Evolutionary conservation across 768 basidiomycete genomes (phyloP).

Genomic region (Tricholoma terreum): DNA sequence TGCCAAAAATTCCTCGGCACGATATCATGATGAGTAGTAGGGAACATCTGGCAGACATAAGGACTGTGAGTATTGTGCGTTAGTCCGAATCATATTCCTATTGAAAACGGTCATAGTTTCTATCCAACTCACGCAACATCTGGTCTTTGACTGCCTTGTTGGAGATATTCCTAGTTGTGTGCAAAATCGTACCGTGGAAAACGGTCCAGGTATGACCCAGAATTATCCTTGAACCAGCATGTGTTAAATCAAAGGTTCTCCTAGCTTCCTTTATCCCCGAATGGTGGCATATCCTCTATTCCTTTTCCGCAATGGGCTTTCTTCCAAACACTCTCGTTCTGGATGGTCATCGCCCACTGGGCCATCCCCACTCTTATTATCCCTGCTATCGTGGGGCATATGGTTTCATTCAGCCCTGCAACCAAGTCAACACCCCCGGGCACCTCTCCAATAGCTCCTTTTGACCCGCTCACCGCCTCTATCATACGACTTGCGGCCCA

Average conservation of each 20-base stretch:
- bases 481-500: slow-evolving; percentile 63
- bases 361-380: slow-evolving; percentile 56
- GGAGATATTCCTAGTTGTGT: slow-evolving; percentile 55
- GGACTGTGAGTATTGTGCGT: slow-evolving; percentile 29
- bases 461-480: slow-evolving; percentile 63
- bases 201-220: slow-evolving; percentile 33
- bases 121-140: slow-evolving; percentile 66
- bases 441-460: slow-evolving; percentile 27
- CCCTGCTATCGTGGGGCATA: slow-evolving; percentile 52
- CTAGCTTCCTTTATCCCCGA: not conserved
- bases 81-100: not conserved
- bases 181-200: slow-evolving; percentile 53
- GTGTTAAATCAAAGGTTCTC: not conserved
- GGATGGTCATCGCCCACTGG: slow-evolving; percentile 60
- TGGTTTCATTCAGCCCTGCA: slow-evolving; percentile 62
- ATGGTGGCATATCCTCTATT: slow-evolving; percentile 19
- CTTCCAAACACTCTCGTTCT: slow-evolving; percentile 47
- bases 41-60: slow-evolving; percentile 35
- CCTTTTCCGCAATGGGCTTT: slow-evolving; percentile 47
- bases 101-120: slow-evolving; percentile 36
- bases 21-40: slow-evolving; percentile 34
- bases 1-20: slow-evolving; percentile 31
- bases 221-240: not conserved
- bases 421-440: slow-evolving; percentile 4
- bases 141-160: slow-evolving; percentile 50